Base-by-base conservation (phyloP, 2,329 filamentous ascomycete species). In the Stromatinia cepivora region DNA sequence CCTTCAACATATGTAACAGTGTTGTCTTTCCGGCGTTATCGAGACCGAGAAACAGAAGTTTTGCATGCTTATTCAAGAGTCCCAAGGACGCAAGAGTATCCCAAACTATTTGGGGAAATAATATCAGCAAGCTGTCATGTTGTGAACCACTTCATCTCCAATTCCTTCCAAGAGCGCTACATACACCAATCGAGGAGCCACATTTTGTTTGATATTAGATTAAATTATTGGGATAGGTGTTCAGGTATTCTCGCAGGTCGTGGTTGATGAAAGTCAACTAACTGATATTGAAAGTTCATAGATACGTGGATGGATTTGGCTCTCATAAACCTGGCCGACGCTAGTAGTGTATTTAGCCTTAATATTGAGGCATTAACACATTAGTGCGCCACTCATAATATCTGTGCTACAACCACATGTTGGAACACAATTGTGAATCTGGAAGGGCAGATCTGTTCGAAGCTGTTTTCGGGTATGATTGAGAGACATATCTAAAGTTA, bases 101-200 rank as follows among this genome's bases (percentile, higher is more conserved):
- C 87, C 92, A 97, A 83, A 97, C 93, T 93, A 75, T 74, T 57
- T 67, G 67, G 69, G 68, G 69, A 59, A 70, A 50, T 71, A 73
- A 71, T 71, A 77, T 81, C 76, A 81, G 77, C 72, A 67, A 67
- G 34, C 46, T 67, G 77, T 72, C 50, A 61, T 48, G 15, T 67
- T 48, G 63, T 31, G 22, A 61, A 36, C 22, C 25, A 15, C 50
- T 39, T 73, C 68, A 53, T 28, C 34, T 54, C 69, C 68, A 46
- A 61, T 15, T 34, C 48, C 15, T 53, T 61, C 69, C 46, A 46
- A 22, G 28, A 42, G 13, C 20, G 56, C 54, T 74, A 85, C 88
- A 79, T 93, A 96, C 92, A 96, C 93, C 93, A 97, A 87, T 94
- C 93, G 80, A 97, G 83, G 81, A 97, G 91, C 92, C 92, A 97